Conservation (phyloP, 768 basidiomycete species). For the Leccinum uliginosum region DNA sequence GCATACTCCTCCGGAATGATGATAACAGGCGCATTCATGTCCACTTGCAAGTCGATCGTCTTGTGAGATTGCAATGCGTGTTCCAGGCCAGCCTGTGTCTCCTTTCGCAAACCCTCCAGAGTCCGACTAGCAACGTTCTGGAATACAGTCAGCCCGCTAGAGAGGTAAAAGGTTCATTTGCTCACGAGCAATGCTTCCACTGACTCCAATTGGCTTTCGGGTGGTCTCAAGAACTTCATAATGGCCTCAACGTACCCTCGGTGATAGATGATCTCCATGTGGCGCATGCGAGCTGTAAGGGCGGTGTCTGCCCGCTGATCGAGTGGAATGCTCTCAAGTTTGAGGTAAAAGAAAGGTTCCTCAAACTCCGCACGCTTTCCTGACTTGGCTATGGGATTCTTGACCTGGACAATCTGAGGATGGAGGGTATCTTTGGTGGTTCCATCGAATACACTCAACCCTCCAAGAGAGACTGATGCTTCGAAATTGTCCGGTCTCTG, state of each 20-base stretch:
- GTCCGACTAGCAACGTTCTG: slow-evolving; percentile 91
- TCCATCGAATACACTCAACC: slow-evolving; percentile 88
- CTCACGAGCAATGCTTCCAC: slow-evolving; percentile 87
- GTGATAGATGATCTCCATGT: slow-evolving; percentile 97
- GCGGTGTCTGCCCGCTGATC: slow-evolving; percentile 90
- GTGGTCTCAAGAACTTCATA: slow-evolving; percentile 88
- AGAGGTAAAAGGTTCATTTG: not conserved
- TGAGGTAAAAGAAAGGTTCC: slow-evolving; percentile 81
- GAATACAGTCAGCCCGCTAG: not conserved
- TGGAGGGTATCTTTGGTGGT: slow-evolving; percentile 77
- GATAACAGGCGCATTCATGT: slow-evolving; percentile 95
- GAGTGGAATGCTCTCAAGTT: slow-evolving; percentile 88
- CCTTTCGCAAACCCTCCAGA: slow-evolving; percentile 87
- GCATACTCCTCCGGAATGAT: slow-evolving; percentile 90
- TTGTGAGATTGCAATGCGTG: slow-evolving; percentile 91
- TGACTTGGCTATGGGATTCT: slow-evolving; percentile 35
- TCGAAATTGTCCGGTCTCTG: slow-evolving; percentile 89
- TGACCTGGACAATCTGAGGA: slow-evolving; percentile 87
- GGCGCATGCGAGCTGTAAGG: slow-evolving; percentile 83
- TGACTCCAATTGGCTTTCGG: slow-evolving; percentile 90
- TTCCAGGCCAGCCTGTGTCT: slow-evolving; percentile 91
- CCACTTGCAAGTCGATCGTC: slow-evolving; percentile 94
- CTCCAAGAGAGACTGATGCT: slow-evolving; percentile 77
- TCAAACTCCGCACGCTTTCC: slow-evolving; percentile 26
- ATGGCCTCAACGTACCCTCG: slow-evolving; percentile 90